Base-by-base conservation (phyloP, 2,329 filamentous ascomycete species). In the Cladophialophora exuberans region DNA sequence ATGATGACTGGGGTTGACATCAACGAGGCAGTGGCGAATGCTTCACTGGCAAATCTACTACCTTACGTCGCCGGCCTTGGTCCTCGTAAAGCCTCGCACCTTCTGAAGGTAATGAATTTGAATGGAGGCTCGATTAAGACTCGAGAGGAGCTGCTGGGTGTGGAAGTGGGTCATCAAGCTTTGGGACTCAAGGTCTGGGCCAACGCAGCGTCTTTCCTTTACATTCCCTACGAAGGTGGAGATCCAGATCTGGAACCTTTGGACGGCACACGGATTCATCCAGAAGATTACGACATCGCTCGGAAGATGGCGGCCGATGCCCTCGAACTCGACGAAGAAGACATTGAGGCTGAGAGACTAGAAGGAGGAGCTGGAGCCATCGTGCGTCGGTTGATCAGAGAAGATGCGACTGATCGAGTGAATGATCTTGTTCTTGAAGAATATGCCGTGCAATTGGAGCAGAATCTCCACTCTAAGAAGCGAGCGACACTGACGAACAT, bases 261-360 rank as follows among this genome's bases (percentile, higher is more conserved):
- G 22, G 94, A 99, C 73, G 96, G 94, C 69, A 99, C 94, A 42
- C 89, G 94, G 76, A 91, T 99, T 15, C 94, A 99, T 67, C 94
- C 94, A 1, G 94, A 99, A 76, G 94, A 99, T 70, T 99, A 99
- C 72, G 94, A 99, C 64, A 86, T 99, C 59, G 94, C 91, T 44
- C 89, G 93, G 64, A 99, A 99, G 75, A 97, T 99, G 87, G 94
- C 94, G 17, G 94, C 94, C 3, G 94, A 99, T 77, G 94, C 94
- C 13, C 79, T 99, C 43, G 93, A 97, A 69, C 81, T 99, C 63
- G 94, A 99, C 65, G 94, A 99, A 73, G 94, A 99, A 76, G 94
- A 99, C 66, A 90, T 99, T 69, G 95, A 96, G 73, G 90, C 89
- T 1, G 92, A 97, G 74, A 88, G 88, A 4, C 90, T 96, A 62